Percentiles rank a stretch among this genome's conserved stretches.
Conservation (phyloP, 75 land plant genomes). For the Sequoiadendron giganteum region DNA sequence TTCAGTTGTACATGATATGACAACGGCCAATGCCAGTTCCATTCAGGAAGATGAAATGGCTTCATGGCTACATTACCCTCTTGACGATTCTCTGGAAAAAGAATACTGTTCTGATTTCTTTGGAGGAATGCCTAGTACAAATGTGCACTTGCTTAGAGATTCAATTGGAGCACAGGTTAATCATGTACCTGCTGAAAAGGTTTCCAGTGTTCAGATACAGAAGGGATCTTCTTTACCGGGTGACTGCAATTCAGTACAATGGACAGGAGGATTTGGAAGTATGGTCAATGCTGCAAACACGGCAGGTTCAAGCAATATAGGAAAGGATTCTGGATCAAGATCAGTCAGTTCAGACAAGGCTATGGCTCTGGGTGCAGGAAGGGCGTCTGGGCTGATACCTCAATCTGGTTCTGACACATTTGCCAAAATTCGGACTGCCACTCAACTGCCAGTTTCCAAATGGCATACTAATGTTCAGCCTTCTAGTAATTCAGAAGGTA, state of each 20-base stretch:
- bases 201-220: not conserved
- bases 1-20: not conserved
- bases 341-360: conserved; percentile 10
- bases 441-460: not conserved
- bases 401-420: conserved; percentile 4
- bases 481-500: not conserved
- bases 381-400: not conserved
- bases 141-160: conserved; percentile 3
- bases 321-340: conserved; percentile 6
- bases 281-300: not conserved
- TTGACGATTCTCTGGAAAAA: conserved; percentile 57
- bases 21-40: conserved; percentile 16
- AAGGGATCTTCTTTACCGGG: conserved; percentile 4
- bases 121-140: conserved; percentile 21
- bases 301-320: not conserved
- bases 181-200: conserved; percentile 12
- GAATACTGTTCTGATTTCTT: conserved; percentile 51
- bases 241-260: not conserved
- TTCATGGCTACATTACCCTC: conserved; percentile 60
- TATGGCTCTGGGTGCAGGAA: conserved; percentile 7
- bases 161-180: not conserved
- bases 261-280: conserved; percentile 1
- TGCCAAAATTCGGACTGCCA: not conserved
- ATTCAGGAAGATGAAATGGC: conserved; percentile 49
- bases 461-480: conserved; percentile 4